Evolutionary conservation across 2,329 filamentous ascomycete genomes (phyloP), one percentile per base, ranked within the genome.

Genomic region (Byssothecium circinans): DNA sequence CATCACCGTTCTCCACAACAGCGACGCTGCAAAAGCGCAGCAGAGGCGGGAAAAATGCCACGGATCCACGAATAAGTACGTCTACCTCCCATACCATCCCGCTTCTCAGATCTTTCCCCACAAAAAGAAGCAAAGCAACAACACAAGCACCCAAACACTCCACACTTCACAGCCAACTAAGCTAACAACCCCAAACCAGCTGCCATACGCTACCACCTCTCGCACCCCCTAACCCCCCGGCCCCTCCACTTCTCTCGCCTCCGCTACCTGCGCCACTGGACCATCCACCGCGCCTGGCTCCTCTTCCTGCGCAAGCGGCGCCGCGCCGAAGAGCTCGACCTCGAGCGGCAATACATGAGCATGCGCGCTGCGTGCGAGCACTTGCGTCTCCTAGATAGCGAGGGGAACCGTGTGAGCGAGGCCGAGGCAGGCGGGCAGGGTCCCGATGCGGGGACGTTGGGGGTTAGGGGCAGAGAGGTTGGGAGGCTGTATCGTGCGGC

Each of bases 201-300:
- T 29, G 66, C 83, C 45, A 88, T 89, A 69, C 79, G 85, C 61
- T 89, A 88, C 75, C 82, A 85, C 71, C 81, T 89, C 59, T 74
- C 80, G 62, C 86, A 89, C 70, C 84, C 85, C 2, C 74, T 81
- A 23, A 87, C 83, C 6, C 86, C 85, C 0, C 83, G 85, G 11
- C 91, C 94, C 1, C 82, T 99, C 56, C 87, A 90, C 62, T 91
- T 97, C 81, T 90, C 84, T 33, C 90, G 92, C 61, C 88, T 87
- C 72, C 86, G 94, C 47, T 82, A 85, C 73, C 84, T 99, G 56
- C 89, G 94, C 38, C 94, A 99, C 79, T 99, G 94, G 94, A 97
- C 94, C 42, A 97, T 99, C 73, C 91, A 97, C 78, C 91, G 94
- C 61, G 92, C 92, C 18, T 97, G 91, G 90, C 81, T 89, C 63